Evolutionary conservation across 2,329 filamentous ascomycete species (phyloP).

Genomic region (Drechslerella stenobrocha): DNA sequence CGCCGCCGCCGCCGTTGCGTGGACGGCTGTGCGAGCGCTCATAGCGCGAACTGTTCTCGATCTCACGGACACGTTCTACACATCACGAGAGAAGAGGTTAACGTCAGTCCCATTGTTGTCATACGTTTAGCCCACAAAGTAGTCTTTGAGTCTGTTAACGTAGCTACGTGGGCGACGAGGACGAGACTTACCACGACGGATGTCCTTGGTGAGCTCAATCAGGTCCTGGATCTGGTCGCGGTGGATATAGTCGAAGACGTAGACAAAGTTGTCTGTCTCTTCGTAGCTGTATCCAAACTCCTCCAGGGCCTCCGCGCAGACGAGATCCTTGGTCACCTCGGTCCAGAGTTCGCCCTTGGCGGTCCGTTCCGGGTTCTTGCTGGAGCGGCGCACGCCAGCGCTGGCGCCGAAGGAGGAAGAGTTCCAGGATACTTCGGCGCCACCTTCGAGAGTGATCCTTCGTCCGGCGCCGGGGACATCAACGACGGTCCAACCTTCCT

Average conservation of each 20-base stretch:
- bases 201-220: constrained; percentile 78
- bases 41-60: constrained; percentile 32
- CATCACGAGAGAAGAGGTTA: constrained; percentile 4
- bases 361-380: constrained; percentile 32
- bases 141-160: constrained; percentile 16
- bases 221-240: constrained; percentile 86
- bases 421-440: constrained; percentile 32
- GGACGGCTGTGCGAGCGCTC: constrained; percentile 43
- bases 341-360: constrained; percentile 74
- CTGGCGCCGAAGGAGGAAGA: constrained; percentile 27
- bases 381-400: constrained; percentile 36
- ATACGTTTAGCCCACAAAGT: constrained; percentile 1
- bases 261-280: constrained; percentile 86
- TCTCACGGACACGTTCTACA: constrained; percentile 45
- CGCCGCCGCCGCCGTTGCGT: constrained; percentile 32
- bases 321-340: constrained; percentile 91
- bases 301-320: constrained; percentile 83
- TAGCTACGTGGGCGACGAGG: constrained; percentile 15
- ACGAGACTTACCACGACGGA: constrained; percentile 63
- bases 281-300: constrained; percentile 83
- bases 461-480: constrained; percentile 41
- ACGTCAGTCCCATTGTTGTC: constrained; percentile 19
- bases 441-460: constrained; percentile 37
- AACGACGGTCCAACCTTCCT: constrained; percentile 47
- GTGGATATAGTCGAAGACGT: constrained; percentile 83